phyloP scores from a whole-genome alignment of 2,329 filamentous ascomycete genomes.

The Claviceps capensis region DNA sequence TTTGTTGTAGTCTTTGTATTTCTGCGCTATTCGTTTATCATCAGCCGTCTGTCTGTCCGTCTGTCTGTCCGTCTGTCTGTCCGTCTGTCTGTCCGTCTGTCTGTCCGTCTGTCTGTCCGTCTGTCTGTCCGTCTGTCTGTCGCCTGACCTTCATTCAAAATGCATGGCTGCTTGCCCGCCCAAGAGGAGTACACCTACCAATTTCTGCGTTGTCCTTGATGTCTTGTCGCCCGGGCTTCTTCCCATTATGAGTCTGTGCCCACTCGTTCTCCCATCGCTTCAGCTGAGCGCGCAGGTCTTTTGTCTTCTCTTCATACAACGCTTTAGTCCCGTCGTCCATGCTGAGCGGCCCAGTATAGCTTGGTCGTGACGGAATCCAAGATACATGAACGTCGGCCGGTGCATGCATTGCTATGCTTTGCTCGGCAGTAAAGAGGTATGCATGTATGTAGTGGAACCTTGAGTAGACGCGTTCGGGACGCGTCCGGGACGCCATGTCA shows the following conservation, averaged over 20 bases:
- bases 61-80: too few species aligned
- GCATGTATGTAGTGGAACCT: not conserved
- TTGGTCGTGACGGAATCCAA: not conserved
- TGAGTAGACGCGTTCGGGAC: not conserved
- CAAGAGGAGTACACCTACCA: constrained; percentile 32
- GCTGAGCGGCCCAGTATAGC: not conserved
- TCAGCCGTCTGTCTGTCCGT: not conserved
- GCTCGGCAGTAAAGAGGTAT: not conserved
- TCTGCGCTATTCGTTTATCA: constrained; percentile 35
- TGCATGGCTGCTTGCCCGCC: not conserved
- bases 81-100: too few species aligned
- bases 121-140: not conserved
- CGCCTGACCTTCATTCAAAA: not conserved
- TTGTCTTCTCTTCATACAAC: constrained; percentile 35
- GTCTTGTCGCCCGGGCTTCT: constrained; percentile 58
- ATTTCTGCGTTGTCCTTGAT: constrained; percentile 63
- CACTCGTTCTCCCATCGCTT: constrained; percentile 65
- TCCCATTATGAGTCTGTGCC: constrained; percentile 45
- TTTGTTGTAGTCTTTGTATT: constrained; percentile 66
- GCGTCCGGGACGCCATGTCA: not conserved
- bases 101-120: too few species aligned
- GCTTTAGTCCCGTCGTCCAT: constrained; percentile 35
- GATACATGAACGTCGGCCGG: not conserved
- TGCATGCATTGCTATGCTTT: not conserved
- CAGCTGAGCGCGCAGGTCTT: constrained; percentile 50